Conservation (phyloP, 305 asterid genomes). For the Salvia sclarea region DNA sequence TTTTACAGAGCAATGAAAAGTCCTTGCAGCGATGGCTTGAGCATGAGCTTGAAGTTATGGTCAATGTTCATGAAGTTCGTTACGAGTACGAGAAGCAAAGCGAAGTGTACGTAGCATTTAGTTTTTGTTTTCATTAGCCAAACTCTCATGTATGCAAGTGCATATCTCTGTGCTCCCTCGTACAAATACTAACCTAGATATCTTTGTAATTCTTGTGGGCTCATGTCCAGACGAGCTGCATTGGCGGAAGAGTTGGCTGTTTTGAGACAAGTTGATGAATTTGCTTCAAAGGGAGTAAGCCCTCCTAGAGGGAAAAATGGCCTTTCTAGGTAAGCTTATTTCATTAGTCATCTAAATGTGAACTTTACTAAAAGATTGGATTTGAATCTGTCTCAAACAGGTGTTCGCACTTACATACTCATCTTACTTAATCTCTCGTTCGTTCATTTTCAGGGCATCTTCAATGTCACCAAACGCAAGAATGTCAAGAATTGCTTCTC, state of each 20-base stretch:
- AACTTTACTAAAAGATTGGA: neutral
- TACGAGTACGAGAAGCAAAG: conserved; percentile 98
- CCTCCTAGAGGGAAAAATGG: conserved; percentile 96
- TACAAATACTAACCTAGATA: neutral
- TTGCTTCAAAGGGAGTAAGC: conserved; percentile 77
- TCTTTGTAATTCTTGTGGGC: conserved; percentile 9
- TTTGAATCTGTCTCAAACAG: neutral
- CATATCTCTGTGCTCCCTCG: neutral
- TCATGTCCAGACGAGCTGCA: conserved; percentile 82
- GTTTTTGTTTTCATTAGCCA: neutral
- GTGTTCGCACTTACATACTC: neutral
- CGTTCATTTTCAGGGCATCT: conserved; percentile 61
- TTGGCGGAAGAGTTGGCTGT: conserved; percentile 94
- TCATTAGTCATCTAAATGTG: neutral
- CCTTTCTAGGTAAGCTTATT: conserved; percentile 57
- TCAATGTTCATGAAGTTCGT: conserved; percentile 98
- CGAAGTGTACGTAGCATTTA: conserved; percentile 76
- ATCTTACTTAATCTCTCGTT: neutral
- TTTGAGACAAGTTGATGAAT: conserved; percentile 87
- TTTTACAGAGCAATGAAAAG: conserved; percentile 77
- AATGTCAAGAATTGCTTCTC: conserved; percentile 91
- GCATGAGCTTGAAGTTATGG: conserved; percentile 98
- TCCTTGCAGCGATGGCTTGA: conserved; percentile 93
- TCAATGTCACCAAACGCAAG: conserved; percentile 94
- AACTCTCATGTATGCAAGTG: neutral